Percentiles rank a stretch among this genome's conserved stretches.
These are phyloP conservation scores for Sclerotinia sclerotiorum DNA, from an alignment of 2,329 filamentous ascomycete species.

Conservation along the genomic window DNA sequence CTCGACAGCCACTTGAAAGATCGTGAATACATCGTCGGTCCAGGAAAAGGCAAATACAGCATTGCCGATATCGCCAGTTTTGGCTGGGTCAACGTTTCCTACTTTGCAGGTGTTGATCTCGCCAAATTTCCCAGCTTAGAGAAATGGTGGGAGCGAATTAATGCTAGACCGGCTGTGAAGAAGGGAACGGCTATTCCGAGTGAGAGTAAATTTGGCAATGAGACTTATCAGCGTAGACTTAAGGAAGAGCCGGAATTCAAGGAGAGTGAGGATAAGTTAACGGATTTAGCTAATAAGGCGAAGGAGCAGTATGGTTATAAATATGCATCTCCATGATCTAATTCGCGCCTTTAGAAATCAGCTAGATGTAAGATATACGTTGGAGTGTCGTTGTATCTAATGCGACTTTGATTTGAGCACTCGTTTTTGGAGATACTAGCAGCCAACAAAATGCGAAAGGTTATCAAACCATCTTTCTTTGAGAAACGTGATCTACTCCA, in stretches of 20 bases:
- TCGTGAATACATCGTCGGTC: slow-evolving; percentile 55
- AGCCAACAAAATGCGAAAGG: too few relatives aligned
- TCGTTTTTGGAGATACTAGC: too few relatives aligned
- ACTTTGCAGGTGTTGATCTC: slow-evolving; percentile 63
- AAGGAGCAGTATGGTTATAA: slow-evolving; percentile 38
- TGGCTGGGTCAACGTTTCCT: slow-evolving; percentile 63
- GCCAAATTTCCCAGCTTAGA: slow-evolving; percentile 64
- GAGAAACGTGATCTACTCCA: too few relatives aligned
- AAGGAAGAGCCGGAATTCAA: slow-evolving; percentile 50
- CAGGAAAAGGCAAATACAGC: slow-evolving; percentile 55
- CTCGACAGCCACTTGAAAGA: slow-evolving; percentile 63
- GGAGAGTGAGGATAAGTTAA: slow-evolving; percentile 45
- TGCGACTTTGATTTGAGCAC: too few relatives aligned
- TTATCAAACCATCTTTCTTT: too few relatives aligned
- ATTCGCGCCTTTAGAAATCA: too few relatives aligned
- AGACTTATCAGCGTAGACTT: slow-evolving; percentile 43
- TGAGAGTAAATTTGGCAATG: slow-evolving; percentile 46
- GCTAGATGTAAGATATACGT: too few relatives aligned
- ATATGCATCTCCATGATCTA: slow-evolving; percentile 35
- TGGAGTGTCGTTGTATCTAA: too few relatives aligned
- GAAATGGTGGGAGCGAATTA: slow-evolving; percentile 65
- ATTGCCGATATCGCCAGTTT: slow-evolving; percentile 72
- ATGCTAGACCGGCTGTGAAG: slow-evolving; percentile 58
- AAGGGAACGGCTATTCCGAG: slow-evolving; percentile 63
- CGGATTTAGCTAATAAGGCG: slow-evolving; percentile 31